Conservation (phyloP, 2,329 filamentous ascomycete species). For the Nothomitra cinnamomea region DNA sequence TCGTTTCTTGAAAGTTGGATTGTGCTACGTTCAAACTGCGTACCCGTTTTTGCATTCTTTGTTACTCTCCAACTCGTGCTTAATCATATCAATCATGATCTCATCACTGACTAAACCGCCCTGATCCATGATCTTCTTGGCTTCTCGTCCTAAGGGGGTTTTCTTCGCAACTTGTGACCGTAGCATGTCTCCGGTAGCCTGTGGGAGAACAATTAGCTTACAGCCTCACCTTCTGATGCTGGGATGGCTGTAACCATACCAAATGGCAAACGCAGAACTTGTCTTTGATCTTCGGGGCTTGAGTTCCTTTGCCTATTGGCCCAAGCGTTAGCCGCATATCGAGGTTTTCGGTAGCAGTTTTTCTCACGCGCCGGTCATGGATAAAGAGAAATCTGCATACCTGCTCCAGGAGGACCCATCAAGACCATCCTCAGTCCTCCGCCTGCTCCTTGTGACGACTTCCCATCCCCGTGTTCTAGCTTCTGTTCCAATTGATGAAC, state of each 20-base stretch:
- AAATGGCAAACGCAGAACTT: constrained; percentile 95
- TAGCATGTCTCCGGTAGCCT: constrained; percentile 98
- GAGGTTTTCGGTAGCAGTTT: background rate
- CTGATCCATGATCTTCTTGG: constrained; percentile 99
- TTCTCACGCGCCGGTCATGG: constrained; percentile 4
- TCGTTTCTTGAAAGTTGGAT: background rate
- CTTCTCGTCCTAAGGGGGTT: constrained; percentile 82
- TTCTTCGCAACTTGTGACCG: constrained; percentile 97
- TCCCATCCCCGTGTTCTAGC: constrained; percentile 30
- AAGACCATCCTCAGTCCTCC: constrained; percentile 85
- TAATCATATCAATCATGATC: constrained; percentile 99
- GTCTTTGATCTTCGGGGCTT: constrained; percentile 95
- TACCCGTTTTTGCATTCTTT: constrained; percentile 93
- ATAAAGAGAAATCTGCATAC: constrained; percentile 37
- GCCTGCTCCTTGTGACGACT: constrained; percentile 28
- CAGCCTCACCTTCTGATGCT: background rate
- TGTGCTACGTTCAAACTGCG: constrained; percentile 18
- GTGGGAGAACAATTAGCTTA: constrained; percentile 11
- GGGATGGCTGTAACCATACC: constrained; percentile 35
- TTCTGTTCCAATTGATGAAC: constrained; percentile 64
- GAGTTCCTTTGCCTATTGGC: constrained; percentile 80
- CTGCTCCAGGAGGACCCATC: constrained; percentile 92
- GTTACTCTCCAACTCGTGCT: constrained; percentile 88
- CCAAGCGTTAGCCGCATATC: background rate
- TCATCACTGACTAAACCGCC: constrained; percentile 95